Conservation (phyloP, 768 basidiomycete species). For the Boletus pseudopeckii region DNA sequence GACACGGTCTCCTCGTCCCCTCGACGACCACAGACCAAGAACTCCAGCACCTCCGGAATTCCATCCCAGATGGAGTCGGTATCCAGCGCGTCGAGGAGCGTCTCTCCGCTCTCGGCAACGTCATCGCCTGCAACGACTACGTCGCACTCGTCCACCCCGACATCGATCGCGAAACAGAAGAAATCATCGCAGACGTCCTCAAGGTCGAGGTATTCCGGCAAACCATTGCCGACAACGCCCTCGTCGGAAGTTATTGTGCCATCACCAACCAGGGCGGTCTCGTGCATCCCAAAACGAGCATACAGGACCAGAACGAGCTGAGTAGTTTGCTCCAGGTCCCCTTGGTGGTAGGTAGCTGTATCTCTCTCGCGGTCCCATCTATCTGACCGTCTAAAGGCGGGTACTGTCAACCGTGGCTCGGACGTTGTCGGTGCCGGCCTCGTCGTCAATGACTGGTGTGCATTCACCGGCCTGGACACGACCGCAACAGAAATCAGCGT, state of each 20-base stretch:
- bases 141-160: slow-evolving; percentile 99
- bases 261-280: slow-evolving; percentile 97
- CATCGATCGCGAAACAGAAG: slow-evolving; percentile 96
- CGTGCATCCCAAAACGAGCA: slow-evolving; percentile 95
- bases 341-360: slow-evolving; percentile 67
- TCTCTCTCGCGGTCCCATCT: background rate
- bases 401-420: slow-evolving; percentile 97
- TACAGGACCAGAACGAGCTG: slow-evolving; percentile 97
- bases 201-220: slow-evolving; percentile 99
- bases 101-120: slow-evolving; percentile 94
- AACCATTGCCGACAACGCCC: slow-evolving; percentile 93
- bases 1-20: slow-evolving; percentile 95
- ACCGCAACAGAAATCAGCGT: slow-evolving; percentile 99
- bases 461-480: slow-evolving; percentile 97
- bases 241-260: slow-evolving; percentile 94
- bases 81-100: slow-evolving; percentile 98
- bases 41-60: slow-evolving; percentile 94
- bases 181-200: slow-evolving; percentile 98
- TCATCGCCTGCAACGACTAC: slow-evolving; percentile 98
- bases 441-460: slow-evolving; percentile 99
- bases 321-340: slow-evolving; percentile 93
- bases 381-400: slow-evolving; percentile 55
- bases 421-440: slow-evolving; percentile 97
- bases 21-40: slow-evolving; percentile 97
- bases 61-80: slow-evolving; percentile 87